Evolutionary conservation across 495 filamentous ascomycete genomes (phyloP).

Genomic region (Neurospora sp.): DNA sequence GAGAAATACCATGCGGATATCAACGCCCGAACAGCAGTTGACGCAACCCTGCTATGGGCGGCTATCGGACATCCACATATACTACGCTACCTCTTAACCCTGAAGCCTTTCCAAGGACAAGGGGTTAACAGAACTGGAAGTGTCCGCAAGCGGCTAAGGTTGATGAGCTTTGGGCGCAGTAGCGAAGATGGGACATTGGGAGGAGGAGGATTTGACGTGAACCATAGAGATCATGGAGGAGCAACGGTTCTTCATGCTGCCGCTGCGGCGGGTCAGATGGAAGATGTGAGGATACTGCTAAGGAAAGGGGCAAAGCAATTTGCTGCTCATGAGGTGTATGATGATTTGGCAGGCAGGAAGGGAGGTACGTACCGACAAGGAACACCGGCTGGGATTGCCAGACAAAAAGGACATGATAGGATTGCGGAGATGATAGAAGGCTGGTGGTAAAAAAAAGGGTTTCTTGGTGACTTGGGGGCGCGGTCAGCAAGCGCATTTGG

Average conservation of each 20-base stretch:
- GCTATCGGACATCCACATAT: not conserved
- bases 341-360: conserved; percentile 1
- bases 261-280: conserved; percentile 1
- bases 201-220: conserved; percentile 4
- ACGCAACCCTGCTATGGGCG: conserved; percentile 6
- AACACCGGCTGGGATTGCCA: conserved; percentile 9
- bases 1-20: conserved; percentile 18
- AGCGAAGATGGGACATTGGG: not conserved
- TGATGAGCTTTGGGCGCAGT: not conserved
- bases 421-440: conserved; percentile 2
- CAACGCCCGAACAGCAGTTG: conserved; percentile 4
- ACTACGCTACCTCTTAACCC: conserved; percentile 5
- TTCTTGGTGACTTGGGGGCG: not conserved
- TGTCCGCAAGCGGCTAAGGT: not conserved
- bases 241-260: conserved; percentile 13
- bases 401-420: conserved; percentile 2
- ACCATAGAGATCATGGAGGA: conserved; percentile 9
- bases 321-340: conserved; percentile 5
- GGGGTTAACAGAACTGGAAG: not conserved
- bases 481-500: not conserved
- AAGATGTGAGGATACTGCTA: conserved; percentile 6
- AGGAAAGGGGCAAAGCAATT: conserved; percentile 9
- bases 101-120: not conserved
- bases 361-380: conserved; percentile 3
- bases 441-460: conserved; percentile 1